These are phyloP conservation scores for Houttuynia cordata DNA, from an alignment of 164 flowering plant species.

Conservation along the genomic window DNA sequence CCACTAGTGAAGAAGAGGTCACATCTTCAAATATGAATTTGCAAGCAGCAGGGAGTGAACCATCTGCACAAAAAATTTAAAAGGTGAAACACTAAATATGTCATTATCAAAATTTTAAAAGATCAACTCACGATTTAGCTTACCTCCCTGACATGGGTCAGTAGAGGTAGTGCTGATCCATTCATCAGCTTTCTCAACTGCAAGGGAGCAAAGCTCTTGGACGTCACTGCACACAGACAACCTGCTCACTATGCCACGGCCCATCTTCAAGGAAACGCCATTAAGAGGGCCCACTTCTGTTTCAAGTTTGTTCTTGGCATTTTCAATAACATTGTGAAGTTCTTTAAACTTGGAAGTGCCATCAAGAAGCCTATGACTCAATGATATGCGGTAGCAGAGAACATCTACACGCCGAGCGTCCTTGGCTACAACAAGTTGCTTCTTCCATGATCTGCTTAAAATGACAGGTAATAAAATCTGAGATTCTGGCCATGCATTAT, in stretches of 20 bases:
- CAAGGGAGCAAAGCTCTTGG: slow-evolving; percentile 77
- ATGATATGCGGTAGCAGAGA: slow-evolving; percentile 72
- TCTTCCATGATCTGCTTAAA: slow-evolving; percentile 71
- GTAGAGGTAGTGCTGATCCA: slow-evolving; percentile 33
- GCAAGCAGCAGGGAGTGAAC: slow-evolving; percentile 95
- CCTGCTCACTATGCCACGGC: slow-evolving; percentile 89
- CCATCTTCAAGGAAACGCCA: slow-evolving; percentile 78
- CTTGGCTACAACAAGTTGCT: slow-evolving; percentile 73
- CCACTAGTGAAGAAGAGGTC: slow-evolving; percentile 55
- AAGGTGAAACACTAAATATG: too few species aligned
- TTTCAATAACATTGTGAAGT: slow-evolving; percentile 49
- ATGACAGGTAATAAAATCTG: background rate
- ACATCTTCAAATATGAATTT: slow-evolving; percentile 79
- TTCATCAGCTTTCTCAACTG: slow-evolving; percentile 73
- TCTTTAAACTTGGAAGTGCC: slow-evolving; percentile 81
- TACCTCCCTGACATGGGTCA: slow-evolving; percentile 35
- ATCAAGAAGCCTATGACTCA: slow-evolving; percentile 78
- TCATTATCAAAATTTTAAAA: too few species aligned
- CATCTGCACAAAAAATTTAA: slow-evolving; percentile 34
- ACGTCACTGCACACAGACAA: slow-evolving; percentile 69
- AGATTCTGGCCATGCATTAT: background rate
- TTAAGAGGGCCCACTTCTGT: slow-evolving; percentile 75
- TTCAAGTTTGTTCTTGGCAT: slow-evolving; percentile 77
- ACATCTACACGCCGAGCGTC: slow-evolving; percentile 91
- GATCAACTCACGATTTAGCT: background rate